These are phyloP conservation scores for Juncus effusus DNA, from an alignment of 176 grass and related monocot genomes.

Conservation along the genomic window DNA sequence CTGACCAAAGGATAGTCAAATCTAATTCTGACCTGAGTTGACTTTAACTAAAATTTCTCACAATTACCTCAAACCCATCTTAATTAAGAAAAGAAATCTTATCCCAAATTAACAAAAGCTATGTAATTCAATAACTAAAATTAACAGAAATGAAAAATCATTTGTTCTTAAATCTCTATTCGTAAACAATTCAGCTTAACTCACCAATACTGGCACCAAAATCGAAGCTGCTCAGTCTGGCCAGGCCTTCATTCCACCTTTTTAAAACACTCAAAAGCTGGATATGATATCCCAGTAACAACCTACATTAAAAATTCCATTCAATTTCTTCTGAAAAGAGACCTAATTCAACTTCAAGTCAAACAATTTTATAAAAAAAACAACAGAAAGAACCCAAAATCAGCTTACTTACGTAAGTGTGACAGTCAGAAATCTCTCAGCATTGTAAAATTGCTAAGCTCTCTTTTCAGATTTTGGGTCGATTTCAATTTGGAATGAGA, in stretches of 20 bases:
- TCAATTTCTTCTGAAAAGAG: not conserved
- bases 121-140: too few species aligned
- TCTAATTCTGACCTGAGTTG: too few species aligned
- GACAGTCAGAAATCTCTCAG: conserved; percentile 12
- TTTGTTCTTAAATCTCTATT: not conserved
- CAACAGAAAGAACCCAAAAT: not conserved
- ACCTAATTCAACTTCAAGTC: not conserved
- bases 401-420: conserved; percentile 21
- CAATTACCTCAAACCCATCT: too few species aligned
- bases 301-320: conserved; percentile 28
- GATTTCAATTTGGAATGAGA: too few species aligned
- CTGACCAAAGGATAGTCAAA: too few species aligned
- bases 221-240: conserved; percentile 58
- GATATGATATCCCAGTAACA: conserved; percentile 33
- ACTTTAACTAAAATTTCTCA: too few species aligned
- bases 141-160: too few species aligned
- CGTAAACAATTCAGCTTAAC: not conserved
- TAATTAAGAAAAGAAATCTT: too few species aligned
- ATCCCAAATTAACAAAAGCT: too few species aligned
- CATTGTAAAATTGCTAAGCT: too few species aligned
- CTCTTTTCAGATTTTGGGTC: too few species aligned
- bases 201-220: conserved; percentile 99
- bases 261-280: conserved; percentile 97
- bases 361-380: not conserved
- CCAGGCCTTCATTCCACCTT: conserved; percentile 55